phyloP scores from a whole-genome alignment of 2,329 filamentous ascomycete genomes.

The Pezicula rhizophila region DNA sequence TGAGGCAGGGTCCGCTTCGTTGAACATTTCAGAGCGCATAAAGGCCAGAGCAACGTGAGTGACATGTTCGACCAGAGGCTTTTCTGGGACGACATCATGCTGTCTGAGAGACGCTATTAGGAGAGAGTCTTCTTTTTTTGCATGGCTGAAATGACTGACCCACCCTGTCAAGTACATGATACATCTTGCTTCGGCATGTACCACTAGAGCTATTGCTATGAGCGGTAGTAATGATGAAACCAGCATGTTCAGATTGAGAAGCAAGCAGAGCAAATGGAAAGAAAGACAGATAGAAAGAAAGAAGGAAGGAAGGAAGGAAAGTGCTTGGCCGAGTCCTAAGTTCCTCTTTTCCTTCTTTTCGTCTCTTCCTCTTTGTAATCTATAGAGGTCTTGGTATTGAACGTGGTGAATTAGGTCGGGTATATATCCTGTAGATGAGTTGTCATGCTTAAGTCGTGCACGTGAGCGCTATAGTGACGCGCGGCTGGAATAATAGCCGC shows the following conservation, averaged over 20 bases:
- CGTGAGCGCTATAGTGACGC: not conserved
- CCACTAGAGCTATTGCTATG: not conserved
- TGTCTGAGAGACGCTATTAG: slow-evolving; percentile 19
- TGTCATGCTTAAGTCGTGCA: not conserved
- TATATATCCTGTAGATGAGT: too few relatives aligned
- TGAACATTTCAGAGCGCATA: slow-evolving; percentile 48
- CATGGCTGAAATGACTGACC: slow-evolving; percentile 8
- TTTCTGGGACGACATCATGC: slow-evolving; percentile 26
- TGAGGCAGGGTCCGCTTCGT: slow-evolving; percentile 27
- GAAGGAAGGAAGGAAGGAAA: too few relatives aligned
- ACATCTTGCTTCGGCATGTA: slow-evolving; percentile 16
- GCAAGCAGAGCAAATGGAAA: not conserved
- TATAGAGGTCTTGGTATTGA: too few relatives aligned
- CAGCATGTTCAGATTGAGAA: not conserved
- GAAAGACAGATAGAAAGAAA: too few relatives aligned
- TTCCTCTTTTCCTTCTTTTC: too few relatives aligned
- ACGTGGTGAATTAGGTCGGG: too few relatives aligned
- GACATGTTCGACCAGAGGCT: slow-evolving; percentile 34
- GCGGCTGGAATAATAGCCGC: too few relatives aligned
- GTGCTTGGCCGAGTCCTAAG: not conserved
- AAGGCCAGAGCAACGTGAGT: slow-evolving; percentile 55
- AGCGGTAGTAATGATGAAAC: not conserved
- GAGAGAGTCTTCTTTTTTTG: not conserved
- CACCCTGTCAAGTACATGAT: slow-evolving; percentile 24
- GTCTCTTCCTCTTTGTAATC: too few relatives aligned